Base-by-base conservation (phyloP, 805 yeast genomes). In the Ogataea nakhonphanomensis region DNA sequence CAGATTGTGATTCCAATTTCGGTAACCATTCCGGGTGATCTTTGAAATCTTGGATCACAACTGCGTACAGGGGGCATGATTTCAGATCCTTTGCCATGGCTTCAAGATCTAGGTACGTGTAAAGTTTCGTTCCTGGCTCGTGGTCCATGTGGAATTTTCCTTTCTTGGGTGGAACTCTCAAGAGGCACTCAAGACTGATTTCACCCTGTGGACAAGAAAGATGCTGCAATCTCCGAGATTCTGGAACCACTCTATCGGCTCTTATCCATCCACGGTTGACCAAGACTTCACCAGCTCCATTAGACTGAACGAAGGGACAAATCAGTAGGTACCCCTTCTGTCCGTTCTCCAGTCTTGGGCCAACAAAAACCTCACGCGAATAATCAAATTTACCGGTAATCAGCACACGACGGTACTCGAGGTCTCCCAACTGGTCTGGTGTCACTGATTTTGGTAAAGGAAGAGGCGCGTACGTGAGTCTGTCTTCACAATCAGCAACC, bases 231-330 rank as follows among this genome's bases (percentile, higher is more conserved):
- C 64, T 64, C 43, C 77, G 84, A 51, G 50, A 69, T 49, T 42
- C 71, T 44, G 70, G 95, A 59, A 64, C 61, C 39, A 78, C 76
- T 46, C 77, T 78, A 10, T 78, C 84, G 50, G 84, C 88, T 20
- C 77, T 66, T 33, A 93, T 78, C 95, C 97, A 93, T 11, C 99
- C 99, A 49, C 99, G 75, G 59, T 87, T 95, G 22, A 93, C 74
- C 39, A 93, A 66, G 12, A 93, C 68, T 38, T 85, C 90, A 34
- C 81, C 75, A 2, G 89, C 93, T 17, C 88, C 85, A 45, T 77
- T 79, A 4, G 77, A 67, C 45, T 95, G 76, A 17, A 78, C 73
- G 53, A 93, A 78, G 9, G 99, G 98, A 5, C 95, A 83, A 23
- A 85, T 78, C 5, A 91, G 72, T 17, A 76, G 64, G 60, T 86